Evolutionary conservation across 2,329 filamentous ascomycete genomes (phyloP).

Genomic region (Neonectria magnoliae): DNA sequence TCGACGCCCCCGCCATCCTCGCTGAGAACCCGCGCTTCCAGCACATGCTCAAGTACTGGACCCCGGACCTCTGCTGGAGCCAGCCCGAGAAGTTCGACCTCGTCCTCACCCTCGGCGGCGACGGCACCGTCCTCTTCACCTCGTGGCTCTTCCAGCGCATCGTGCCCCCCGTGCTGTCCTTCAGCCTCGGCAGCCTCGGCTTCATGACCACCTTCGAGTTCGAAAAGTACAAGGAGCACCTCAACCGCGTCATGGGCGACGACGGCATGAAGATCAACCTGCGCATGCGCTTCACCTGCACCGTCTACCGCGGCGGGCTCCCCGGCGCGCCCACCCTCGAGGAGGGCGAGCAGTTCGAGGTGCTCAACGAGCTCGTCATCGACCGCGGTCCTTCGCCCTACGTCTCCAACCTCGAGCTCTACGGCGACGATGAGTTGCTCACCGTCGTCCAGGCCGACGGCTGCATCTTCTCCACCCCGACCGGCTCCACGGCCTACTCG

Average conservation of each 20-base stretch:
- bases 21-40: constrained; percentile 80
- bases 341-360: constrained; percentile 96
- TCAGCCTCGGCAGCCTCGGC: constrained; percentile 85
- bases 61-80: constrained; percentile 93
- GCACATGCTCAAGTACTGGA: constrained; percentile 94
- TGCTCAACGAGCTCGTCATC: constrained; percentile 98
- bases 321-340: constrained; percentile 71
- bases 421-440: constrained; percentile 92
- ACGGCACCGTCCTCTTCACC: constrained; percentile 88
- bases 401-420: constrained; percentile 95
- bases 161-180: constrained; percentile 85
- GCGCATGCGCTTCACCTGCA: constrained; percentile 98
- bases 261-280: constrained; percentile 96
- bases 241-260: constrained; percentile 91
- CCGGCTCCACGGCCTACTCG: constrained; percentile 93
- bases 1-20: constrained; percentile 78
- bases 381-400: constrained; percentile 97
- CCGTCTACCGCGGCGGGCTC: constrained; percentile 81
- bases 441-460: constrained; percentile 97
- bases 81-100: constrained; percentile 95
- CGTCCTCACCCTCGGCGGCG: constrained; percentile 86
- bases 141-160: constrained; percentile 93
- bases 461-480: constrained; percentile 97
- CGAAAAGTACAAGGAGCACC: constrained; percentile 84
- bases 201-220: constrained; percentile 92